A percentile compares a stretch with the other conserved stretches of the same genome.
Evolutionary conservation across 148 eudicot genomes (phyloP).

Genomic region (Spergularia bocconei): DNA sequence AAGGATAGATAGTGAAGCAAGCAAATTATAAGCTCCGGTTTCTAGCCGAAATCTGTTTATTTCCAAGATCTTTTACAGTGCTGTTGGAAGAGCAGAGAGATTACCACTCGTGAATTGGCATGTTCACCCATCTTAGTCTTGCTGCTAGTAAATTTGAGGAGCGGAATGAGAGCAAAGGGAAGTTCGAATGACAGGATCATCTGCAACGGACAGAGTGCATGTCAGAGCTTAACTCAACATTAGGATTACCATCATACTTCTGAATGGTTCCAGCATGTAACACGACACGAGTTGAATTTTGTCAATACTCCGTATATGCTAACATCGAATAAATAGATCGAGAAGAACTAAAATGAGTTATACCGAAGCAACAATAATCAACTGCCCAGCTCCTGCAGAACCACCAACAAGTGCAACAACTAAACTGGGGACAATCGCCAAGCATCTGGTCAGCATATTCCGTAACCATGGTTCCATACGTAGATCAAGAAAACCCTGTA

Average conservation of each 20-base stretch:
- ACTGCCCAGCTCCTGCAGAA: conserved; percentile 83
- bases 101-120: conserved; percentile 71
- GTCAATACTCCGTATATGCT: too few species aligned
- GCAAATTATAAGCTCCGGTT: not conserved
- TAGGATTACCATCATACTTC: not conserved
- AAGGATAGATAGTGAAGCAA: not conserved
- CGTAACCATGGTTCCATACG: conserved; percentile 87
- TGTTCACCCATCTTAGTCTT: conserved; percentile 86
- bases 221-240: conserved; percentile 12
- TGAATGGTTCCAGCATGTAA: too few species aligned
- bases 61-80: too few species aligned
- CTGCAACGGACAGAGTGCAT: conserved; percentile 34
- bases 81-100: not conserved
- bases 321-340: not conserved
- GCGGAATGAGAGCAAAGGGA: conserved; percentile 97
- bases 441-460: conserved; percentile 81
- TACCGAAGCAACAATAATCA: conserved; percentile 96
- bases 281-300: too few species aligned
- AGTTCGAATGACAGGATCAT: conserved; percentile 98
- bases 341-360: not conserved
- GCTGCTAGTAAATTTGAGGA: conserved; percentile 97
- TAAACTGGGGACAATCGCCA: conserved; percentile 95
- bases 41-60: too few species aligned
- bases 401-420: conserved; percentile 88
- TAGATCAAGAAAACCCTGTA: conserved; percentile 87